phyloP scores from a whole-genome alignment of 169 alveolate genomes.

The Plasmodium billcollinsi region DNA sequence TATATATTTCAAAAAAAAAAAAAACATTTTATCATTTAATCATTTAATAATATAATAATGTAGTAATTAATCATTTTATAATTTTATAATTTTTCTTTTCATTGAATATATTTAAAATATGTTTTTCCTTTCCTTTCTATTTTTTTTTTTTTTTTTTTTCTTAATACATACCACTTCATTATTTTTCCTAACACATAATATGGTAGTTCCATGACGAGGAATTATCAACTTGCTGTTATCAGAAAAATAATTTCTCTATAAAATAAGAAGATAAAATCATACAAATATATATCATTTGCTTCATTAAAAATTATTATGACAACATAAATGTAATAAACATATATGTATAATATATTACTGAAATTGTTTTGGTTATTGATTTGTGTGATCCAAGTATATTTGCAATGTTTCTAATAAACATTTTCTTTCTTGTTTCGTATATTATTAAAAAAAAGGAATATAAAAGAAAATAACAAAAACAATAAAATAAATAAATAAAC shows the following conservation, averaged over 20 bases:
- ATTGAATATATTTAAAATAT: too few relatives aligned
- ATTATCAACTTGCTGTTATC: conserved; percentile 42
- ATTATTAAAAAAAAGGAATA: background rate
- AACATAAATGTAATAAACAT: background rate
- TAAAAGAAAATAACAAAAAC: background rate
- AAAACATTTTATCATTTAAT: too few relatives aligned
- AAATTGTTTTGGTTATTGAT: conserved; percentile 36
- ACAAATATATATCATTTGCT: background rate
- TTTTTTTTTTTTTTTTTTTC: conserved; percentile 12
- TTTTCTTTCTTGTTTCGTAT: conserved; percentile 29
- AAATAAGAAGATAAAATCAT: conserved; percentile 6
- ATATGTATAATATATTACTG: conserved; percentile 16
- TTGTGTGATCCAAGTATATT: conserved; percentile 27
- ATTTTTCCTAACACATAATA: conserved; percentile 82
- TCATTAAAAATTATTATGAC: background rate
- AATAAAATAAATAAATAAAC: too few relatives aligned
- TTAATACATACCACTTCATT: conserved; percentile 78
- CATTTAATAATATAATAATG: too few relatives aligned
- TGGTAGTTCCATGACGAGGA: conserved; percentile 85
- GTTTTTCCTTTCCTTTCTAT: background rate
- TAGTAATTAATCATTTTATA: too few relatives aligned
- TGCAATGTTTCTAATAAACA: conserved; percentile 53
- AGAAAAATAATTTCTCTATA: conserved; percentile 75
- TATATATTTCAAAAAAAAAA: background rate
- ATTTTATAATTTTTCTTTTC: too few relatives aligned